Base-by-base conservation (phyloP, 2,329 filamentous ascomycete species). In the Trichoderma semiorbis region DNA sequence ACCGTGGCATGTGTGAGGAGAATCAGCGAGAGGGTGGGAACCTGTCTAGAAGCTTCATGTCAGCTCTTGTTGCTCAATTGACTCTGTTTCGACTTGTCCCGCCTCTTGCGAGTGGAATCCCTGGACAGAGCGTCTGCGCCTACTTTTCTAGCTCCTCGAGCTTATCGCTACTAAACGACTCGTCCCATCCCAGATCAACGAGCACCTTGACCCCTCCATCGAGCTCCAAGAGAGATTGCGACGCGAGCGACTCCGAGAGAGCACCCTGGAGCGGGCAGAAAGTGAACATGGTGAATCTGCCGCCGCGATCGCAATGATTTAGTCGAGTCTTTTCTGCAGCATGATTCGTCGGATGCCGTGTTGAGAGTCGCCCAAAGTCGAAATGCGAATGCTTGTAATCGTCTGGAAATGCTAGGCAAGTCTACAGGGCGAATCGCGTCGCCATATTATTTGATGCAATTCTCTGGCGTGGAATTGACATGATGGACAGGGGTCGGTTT, bases 201-300 rank as follows among this genome's bases (percentile, higher is more conserved):
- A 99, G 88, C 67, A 99, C 90, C 82, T 98, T 98, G 83, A 99
- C 92, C 72, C 95, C 96, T 75, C 95, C 95, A 84, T 99, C 96
- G 70, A 99, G 92, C 84, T 98, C 95, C 62, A 99, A 86, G 43
- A 99, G 89, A n/a, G 96, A 98, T 81, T 98, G 94, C 74, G 94
- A 97, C 57, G 95, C 95, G 72, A 91, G 87, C 61, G 94, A 96
- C 75, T 92, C 89, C 66, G 93, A 95, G 78, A 97, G 93, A 73
- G 96, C 95, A 80, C 96, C 96, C 76, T 97, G 91, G 72, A 99
- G 86, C 61, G 96, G 91, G 78, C 93, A 97, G 83, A 98, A 98
- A 75, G 92, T 97, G 86, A 99, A 98, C 96, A 99, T 99, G 78
- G 75, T 83, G 79, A 76, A 72, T 69, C 65, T 73, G 47, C 28